A percentile compares a stretch with the other conserved stretches of the same genome.
phyloP scores from a whole-genome alignment of 2,329 filamentous ascomycete species.

The Colletotrichum magnum region DNA sequence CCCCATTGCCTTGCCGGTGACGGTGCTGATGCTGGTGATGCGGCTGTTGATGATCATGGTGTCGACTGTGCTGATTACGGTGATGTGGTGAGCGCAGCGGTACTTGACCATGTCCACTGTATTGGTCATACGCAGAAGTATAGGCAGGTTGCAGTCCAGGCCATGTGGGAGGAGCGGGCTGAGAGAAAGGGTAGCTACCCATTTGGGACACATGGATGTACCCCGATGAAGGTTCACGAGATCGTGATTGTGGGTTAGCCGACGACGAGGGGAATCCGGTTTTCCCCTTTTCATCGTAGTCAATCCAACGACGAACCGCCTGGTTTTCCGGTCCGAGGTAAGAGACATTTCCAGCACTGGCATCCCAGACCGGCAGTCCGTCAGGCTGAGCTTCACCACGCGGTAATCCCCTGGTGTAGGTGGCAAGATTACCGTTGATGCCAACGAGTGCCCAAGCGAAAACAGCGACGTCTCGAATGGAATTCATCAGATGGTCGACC shows the following conservation, averaged over 20 bases:
- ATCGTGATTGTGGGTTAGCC: constrained; percentile 11
- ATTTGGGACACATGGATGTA: constrained; percentile 24
- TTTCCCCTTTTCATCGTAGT: constrained; percentile 40
- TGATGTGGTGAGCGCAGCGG: background rate
- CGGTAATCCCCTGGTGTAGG: constrained; percentile 74
- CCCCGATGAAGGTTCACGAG: constrained; percentile 8
- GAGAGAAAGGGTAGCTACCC: constrained; percentile 27
- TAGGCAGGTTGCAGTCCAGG: constrained; percentile 36
- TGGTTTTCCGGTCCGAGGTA: constrained; percentile 56
- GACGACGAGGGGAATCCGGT: constrained; percentile 6
- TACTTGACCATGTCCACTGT: constrained; percentile 3
- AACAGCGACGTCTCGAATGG: constrained; percentile 87
- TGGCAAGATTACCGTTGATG: constrained; percentile 81
- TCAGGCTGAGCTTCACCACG: constrained; percentile 72
- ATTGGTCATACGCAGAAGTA: constrained; percentile 33
- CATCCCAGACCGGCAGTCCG: constrained; percentile 73
- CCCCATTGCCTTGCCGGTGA: background rate
- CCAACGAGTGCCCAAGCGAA: constrained; percentile 88
- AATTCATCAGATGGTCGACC: constrained; percentile 78
- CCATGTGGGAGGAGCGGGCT: constrained; percentile 33
- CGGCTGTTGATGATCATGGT: constrained; percentile 4
- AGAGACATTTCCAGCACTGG: constrained; percentile 49
- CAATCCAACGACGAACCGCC: constrained; percentile 47
- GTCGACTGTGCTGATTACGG: background rate
- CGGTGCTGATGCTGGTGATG: constrained; percentile 19